Evolutionary conservation across 192 early-diverging fungal species (phyloP).

Genomic region (Backusella liffmaniae): DNA sequence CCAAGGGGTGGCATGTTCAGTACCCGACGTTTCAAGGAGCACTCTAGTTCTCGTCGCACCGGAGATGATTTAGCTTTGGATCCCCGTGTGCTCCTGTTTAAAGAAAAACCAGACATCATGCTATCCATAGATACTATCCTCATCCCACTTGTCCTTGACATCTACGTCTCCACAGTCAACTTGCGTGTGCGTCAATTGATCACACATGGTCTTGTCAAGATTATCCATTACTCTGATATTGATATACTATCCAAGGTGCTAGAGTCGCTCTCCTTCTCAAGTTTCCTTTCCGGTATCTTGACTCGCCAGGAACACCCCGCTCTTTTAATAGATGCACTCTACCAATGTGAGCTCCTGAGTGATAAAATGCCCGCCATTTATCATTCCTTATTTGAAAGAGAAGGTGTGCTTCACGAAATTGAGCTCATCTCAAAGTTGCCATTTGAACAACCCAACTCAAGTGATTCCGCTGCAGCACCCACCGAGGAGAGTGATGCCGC

Average conservation of each 20-base stretch:
- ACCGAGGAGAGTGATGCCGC: background rate
- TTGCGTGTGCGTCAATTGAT: conserved; percentile 61
- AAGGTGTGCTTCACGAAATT: conserved; percentile 72
- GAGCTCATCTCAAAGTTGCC: conserved; percentile 15
- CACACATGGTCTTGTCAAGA: conserved; percentile 58
- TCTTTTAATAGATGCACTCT: conserved; percentile 55
- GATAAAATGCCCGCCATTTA: conserved; percentile 61
- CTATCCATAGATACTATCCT: conserved; percentile 46
- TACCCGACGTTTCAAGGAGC: conserved; percentile 24
- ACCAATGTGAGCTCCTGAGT: conserved; percentile 62
- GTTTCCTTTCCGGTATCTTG: conserved; percentile 49
- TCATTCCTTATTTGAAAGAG: conserved; percentile 61
- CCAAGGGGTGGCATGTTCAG: conserved; percentile 42
- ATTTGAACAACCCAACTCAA: background rate
- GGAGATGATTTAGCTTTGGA: conserved; percentile 17
- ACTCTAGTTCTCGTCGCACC: conserved; percentile 21
- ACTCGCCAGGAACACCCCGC: conserved; percentile 50
- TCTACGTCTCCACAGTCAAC: conserved; percentile 70
- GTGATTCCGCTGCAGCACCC: background rate
- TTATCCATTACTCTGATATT: conserved; percentile 47
- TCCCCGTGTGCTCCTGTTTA: conserved; percentile 36
- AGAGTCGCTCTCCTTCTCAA: conserved; percentile 45
- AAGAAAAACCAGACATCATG: conserved; percentile 36
- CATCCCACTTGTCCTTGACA: conserved; percentile 69
- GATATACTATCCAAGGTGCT: conserved; percentile 47